phyloP scores from a whole-genome alignment of 2,329 filamentous ascomycete species.

The Calonectria naviculata region DNA sequence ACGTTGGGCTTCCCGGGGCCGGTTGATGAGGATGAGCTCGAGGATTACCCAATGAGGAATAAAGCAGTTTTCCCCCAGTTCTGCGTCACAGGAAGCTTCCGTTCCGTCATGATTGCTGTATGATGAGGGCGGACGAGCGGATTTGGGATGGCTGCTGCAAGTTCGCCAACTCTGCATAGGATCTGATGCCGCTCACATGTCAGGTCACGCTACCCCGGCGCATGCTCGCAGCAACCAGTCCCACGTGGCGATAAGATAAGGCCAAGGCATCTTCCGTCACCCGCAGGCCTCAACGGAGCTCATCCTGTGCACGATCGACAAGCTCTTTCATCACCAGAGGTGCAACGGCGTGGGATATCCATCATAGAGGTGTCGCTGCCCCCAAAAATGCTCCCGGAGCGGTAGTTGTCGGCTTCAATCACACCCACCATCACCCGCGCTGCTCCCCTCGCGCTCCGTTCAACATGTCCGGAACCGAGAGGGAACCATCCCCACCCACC shows the following conservation, averaged over 20 bases:
- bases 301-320: slow-evolving; percentile 7
- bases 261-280: slow-evolving; percentile 35
- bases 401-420: slow-evolving; percentile 27
- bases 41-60: slow-evolving; percentile 8
- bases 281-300: slow-evolving; percentile 27
- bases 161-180: not conserved
- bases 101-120: not conserved
- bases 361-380: slow-evolving; percentile 13
- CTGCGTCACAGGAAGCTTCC: not conserved
- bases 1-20: slow-evolving; percentile 12
- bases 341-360: slow-evolving; percentile 12
- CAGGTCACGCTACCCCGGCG: slow-evolving; percentile 28
- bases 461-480: slow-evolving; percentile 40
- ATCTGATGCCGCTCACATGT: slow-evolving; percentile 32
- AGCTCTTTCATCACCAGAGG: slow-evolving; percentile 12
- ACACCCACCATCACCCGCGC: slow-evolving; percentile 7
- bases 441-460: not conserved
- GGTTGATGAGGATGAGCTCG: not conserved
- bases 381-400: slow-evolving; percentile 35
- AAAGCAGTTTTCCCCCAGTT: not conserved
- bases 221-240: not conserved
- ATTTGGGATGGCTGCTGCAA: not conserved
- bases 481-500: slow-evolving; percentile 35
- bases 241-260: slow-evolving; percentile 49
- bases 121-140: not conserved